phyloP scores from a whole-genome alignment of 345 rosid genomes.

The Gossypium australe region DNA sequence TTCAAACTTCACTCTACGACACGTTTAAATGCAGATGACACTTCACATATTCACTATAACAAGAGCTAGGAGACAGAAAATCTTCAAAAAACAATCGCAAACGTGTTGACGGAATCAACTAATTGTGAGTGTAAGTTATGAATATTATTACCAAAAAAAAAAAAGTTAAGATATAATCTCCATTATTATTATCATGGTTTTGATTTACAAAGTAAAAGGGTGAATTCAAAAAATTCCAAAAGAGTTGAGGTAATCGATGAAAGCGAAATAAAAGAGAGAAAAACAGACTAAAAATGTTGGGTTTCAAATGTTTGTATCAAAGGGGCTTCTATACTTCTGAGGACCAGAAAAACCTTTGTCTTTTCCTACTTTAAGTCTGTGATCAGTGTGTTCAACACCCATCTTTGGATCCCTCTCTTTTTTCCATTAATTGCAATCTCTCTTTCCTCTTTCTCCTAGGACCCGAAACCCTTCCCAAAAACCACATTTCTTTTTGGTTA shows the following conservation, averaged over 20 bases:
- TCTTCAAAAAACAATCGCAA: too few relatives aligned
- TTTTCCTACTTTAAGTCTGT: constrained; percentile 57
- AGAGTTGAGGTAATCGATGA: constrained; percentile 38
- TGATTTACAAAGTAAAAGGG: constrained; percentile 11
- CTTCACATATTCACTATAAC: too few relatives aligned
- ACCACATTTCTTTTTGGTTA: too few relatives aligned
- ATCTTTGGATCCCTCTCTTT: constrained; percentile 27
- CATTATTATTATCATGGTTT: constrained; percentile 21
- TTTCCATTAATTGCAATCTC: constrained; percentile 18
- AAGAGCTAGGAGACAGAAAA: too few relatives aligned
- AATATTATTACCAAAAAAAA: too few relatives aligned
- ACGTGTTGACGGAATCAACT: too few relatives aligned
- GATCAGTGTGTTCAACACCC: constrained; percentile 24
- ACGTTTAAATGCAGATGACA: too few relatives aligned
- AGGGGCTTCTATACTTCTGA: constrained; percentile 44
- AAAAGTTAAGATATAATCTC: constrained; percentile 5
- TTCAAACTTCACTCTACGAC: too few relatives aligned
- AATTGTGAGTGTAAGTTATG: too few relatives aligned
- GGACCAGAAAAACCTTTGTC: constrained; percentile 54
- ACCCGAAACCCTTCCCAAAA: neutral
- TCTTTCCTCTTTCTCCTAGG: constrained; percentile 1
- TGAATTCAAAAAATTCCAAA: constrained; percentile 8
- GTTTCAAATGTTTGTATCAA: constrained; percentile 48
- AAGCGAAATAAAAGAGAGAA: constrained; percentile 40
- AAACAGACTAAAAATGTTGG: constrained; percentile 26